phyloP scores from a whole-genome alignment of 345 rosid genomes.

The Populus pruinosa region DNA sequence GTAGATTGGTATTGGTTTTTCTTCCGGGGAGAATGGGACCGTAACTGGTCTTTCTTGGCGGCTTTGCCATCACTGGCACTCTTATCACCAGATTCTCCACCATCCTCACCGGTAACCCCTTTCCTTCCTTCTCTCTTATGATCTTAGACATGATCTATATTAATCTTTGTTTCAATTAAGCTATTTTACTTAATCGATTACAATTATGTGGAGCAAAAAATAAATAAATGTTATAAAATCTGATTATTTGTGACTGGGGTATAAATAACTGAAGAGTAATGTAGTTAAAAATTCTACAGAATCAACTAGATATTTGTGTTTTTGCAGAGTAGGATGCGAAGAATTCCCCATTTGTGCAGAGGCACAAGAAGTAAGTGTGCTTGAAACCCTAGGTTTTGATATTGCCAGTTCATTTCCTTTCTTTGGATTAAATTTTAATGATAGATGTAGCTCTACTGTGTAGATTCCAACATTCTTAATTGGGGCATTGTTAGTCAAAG shows the following conservation, averaged over 20 bases:
- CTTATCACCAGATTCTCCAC: conserved; percentile 62
- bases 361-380: conserved; percentile 56
- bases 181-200: not conserved
- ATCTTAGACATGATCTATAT: not conserved
- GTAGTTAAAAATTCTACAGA: no score
- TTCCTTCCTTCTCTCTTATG: not conserved
- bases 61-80: conserved; percentile 68
- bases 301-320: not conserved
- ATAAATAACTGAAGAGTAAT: no score
- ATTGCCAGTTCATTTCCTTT: not conserved
- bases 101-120: conserved; percentile 56
- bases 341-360: conserved; percentile 71
- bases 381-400: not conserved
- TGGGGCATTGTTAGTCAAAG: not conserved
- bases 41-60: conserved; percentile 76
- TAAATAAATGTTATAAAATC: not conserved
- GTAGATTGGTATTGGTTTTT: conserved; percentile 21
- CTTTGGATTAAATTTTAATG: not conserved
- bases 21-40: conserved; percentile 74
- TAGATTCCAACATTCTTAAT: not conserved
- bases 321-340: conserved; percentile 82
- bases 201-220: not conserved
- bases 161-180: not conserved
- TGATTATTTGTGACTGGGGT: not conserved
- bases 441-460: not conserved